Evolutionary conservation across 2,329 filamentous ascomycete species (phyloP), one percentile per base, ranked within the genome.

Genomic region (Pseudogymnoascus sp.): DNA sequence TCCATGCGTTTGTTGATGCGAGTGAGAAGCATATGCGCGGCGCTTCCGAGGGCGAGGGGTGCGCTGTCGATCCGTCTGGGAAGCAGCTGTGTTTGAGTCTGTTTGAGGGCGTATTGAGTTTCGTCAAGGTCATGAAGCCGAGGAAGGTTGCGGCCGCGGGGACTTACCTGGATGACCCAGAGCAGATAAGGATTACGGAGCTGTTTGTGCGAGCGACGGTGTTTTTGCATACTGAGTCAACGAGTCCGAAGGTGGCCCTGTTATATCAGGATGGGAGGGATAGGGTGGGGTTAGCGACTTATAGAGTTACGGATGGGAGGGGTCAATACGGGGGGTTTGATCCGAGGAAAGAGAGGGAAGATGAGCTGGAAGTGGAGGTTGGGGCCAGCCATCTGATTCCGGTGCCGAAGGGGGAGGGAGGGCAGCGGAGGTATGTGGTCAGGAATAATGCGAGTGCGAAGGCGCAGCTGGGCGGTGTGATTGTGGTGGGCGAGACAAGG

Each of bases 11-110:
- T 41, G 75, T 79, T 41, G 84, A 88, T 65, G 70, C 76, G 1
- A 77, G 81, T 33, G 84, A 87, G 69, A 81, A 78, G 38, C 81
- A 85, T 65, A 83, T 88, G 82, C 80, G 91, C 61, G 89, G 96
- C 71, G 88, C 89, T 6, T 89, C 93, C 73, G 93, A 89, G 64
- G 88, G 89, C 68, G 90, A 96, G 74, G 83, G 89, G 69, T 93
- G 90, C 69, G 80, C 93, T 65, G 87, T 96, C 4, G 93, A 97
- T 72, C 92, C 92, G 0, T 88, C 87, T 0, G 87, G 89, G 5
- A 78, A 80, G 23, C 87, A 85, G 72, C 80, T 90, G 79, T 84
- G 84, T 2, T 71, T 90, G 65, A 86, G 89, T 71, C 77, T 89
- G 6, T 88, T 87, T 66, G 87, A 90, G 71, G 87, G 87, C 14